phyloP scores from a whole-genome alignment of 2,329 filamentous ascomycete genomes.

The Penicillium sp. region DNA sequence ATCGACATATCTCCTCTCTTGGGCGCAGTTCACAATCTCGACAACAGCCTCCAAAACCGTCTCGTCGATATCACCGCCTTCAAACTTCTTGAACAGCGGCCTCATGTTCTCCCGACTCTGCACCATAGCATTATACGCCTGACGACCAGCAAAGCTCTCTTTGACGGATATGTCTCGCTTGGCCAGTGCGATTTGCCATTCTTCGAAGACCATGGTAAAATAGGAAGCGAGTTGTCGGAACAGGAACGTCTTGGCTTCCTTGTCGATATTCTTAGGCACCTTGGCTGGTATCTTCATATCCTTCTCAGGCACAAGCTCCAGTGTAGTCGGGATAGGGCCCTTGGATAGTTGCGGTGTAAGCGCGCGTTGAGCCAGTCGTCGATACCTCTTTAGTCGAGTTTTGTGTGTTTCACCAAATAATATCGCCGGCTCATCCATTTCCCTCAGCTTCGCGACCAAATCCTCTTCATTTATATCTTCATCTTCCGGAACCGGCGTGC shows the following conservation, averaged over 20 bases:
- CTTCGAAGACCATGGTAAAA: slow-evolving; percentile 90
- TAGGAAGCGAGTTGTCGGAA: slow-evolving; percentile 89
- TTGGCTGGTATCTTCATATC: slow-evolving; percentile 77
- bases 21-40: slow-evolving; percentile 87
- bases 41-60: slow-evolving; percentile 76
- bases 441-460: slow-evolving; percentile 64
- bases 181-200: slow-evolving; percentile 77
- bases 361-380: slow-evolving; percentile 51
- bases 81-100: slow-evolving; percentile 85
- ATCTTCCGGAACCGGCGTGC: slow-evolving; percentile 31
- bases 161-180: slow-evolving; percentile 55
- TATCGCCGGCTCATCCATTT: slow-evolving; percentile 65
- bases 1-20: slow-evolving; percentile 88
- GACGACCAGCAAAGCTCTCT: slow-evolving; percentile 73
- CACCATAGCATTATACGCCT: slow-evolving; percentile 78
- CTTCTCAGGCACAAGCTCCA: slow-evolving; percentile 74
- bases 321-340: slow-evolving; percentile 81
- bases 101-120: slow-evolving; percentile 84
- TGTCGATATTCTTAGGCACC: slow-evolving; percentile 55
- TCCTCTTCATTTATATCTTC: slow-evolving; percentile 70
- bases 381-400: slow-evolving; percentile 66
- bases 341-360: slow-evolving; percentile 51
- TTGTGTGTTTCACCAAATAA: slow-evolving; percentile 80
- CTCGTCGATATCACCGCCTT: slow-evolving; percentile 73
- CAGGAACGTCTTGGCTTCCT: slow-evolving; percentile 64